A percentile compares a stretch with the other conserved stretches of the same genome.
Conservation (phyloP, 305 asterid species). For the Fraxinus latifolia region DNA sequence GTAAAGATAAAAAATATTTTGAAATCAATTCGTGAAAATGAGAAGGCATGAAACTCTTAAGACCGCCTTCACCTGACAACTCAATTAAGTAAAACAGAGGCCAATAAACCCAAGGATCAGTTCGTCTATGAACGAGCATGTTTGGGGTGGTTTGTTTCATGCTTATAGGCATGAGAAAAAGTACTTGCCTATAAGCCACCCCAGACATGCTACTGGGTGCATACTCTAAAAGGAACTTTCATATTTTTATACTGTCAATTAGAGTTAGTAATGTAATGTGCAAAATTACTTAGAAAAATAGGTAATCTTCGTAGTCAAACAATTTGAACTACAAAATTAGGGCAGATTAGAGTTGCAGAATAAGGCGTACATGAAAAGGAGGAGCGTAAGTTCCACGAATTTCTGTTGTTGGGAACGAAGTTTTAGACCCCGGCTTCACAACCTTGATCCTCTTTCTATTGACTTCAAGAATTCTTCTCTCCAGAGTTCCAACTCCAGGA, state of each 20-base stretch:
- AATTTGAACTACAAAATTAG: neutral
- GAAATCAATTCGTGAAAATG: neutral
- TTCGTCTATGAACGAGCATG: neutral
- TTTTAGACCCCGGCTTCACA: conserved; percentile 92
- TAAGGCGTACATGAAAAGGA: conserved; percentile 83
- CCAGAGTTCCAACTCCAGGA: conserved; percentile 77
- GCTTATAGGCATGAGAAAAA: neutral
- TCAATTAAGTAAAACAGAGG: neutral
- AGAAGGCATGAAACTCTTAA: neutral
- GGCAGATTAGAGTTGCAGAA: neutral
- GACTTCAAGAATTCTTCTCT: conserved; percentile 87
- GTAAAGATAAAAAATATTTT: neutral
- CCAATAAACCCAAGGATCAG: neutral
- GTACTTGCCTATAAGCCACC: neutral
- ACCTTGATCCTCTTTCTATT: conserved; percentile 84
- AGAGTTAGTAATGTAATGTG: neutral
- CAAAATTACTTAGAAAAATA: neutral
- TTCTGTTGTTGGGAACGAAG: conserved; percentile 88
- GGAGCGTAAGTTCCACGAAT: conserved; percentile 88
- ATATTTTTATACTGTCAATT: neutral
- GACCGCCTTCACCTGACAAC: neutral
- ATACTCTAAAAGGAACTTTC: neutral
- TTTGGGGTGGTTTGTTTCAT: neutral
- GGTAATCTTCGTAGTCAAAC: neutral
- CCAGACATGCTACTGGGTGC: neutral